A percentile compares a stretch with the other conserved stretches of the same genome.
Conservation (phyloP, 371 early-diverging fungal species). For the Apophysomyces elegans region DNA sequence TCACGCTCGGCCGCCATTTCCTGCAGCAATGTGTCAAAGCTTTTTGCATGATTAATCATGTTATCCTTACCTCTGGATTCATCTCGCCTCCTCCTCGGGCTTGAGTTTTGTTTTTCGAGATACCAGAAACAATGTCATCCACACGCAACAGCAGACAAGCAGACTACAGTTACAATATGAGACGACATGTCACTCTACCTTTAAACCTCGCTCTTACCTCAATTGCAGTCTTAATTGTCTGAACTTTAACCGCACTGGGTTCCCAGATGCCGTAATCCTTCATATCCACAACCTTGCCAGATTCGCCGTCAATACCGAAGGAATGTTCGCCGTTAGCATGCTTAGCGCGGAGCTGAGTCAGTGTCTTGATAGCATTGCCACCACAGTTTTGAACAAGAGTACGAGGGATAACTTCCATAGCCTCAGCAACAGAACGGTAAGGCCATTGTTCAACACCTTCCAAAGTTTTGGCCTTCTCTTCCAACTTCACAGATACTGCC, state of each 20-base stretch:
- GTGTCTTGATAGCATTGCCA: slow-evolving; percentile 93
- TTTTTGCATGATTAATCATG: background rate
- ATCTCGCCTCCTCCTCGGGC: slow-evolving; percentile 29
- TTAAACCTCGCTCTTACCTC: slow-evolving; percentile 61
- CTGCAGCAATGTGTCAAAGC: background rate
- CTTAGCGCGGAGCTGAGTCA: slow-evolving; percentile 96
- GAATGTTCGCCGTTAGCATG: slow-evolving; percentile 88
- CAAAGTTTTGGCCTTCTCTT: slow-evolving; percentile 88
- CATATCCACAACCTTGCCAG: slow-evolving; percentile 97
- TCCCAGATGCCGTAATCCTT: slow-evolving; percentile 98
- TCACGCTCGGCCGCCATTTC: slow-evolving; percentile 16
- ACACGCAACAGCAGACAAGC: slow-evolving; percentile 94
- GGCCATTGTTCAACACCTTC: slow-evolving; percentile 97
- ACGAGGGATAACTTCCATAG: slow-evolving; percentile 98
- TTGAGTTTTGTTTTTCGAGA: slow-evolving; percentile 65
- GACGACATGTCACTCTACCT: background rate
- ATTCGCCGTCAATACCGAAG: slow-evolving; percentile 97
- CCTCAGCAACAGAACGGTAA: slow-evolving; percentile 92
- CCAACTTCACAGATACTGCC: slow-evolving; percentile 92
- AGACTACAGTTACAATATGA: slow-evolving; percentile 48
- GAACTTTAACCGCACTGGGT: slow-evolving; percentile 99
- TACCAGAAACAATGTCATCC: slow-evolving; percentile 97
- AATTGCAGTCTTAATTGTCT: slow-evolving; percentile 99
- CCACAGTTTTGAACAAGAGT: slow-evolving; percentile 99
- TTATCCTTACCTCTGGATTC: slow-evolving; percentile 18